These are phyloP conservation scores for Forsythia suspensa DNA, from an alignment of 257 asterid species.

Conservation along the genomic window DNA sequence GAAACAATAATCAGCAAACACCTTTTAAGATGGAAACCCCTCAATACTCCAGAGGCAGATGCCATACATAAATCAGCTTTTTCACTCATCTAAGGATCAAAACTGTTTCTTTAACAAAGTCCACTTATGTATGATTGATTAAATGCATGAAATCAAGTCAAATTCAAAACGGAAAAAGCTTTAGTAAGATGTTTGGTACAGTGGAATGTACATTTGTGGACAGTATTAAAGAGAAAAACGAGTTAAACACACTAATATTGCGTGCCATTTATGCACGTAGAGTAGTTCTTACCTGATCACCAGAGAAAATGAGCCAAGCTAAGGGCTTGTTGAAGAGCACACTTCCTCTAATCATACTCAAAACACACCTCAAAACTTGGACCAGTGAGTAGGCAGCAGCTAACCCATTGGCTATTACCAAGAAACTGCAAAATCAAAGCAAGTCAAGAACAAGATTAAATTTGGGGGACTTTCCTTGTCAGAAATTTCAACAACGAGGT, in stretches of 20 bases:
- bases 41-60: neutral
- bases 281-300: slow-evolving; percentile 72
- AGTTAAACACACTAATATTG: neutral
- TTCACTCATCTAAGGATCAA: neutral
- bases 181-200: neutral
- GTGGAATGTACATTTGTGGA: neutral
- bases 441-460: neutral
- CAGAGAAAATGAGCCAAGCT: slow-evolving; percentile 98
- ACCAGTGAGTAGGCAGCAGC: slow-evolving; percentile 86
- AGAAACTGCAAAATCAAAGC: slow-evolving; percentile 53
- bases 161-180: neutral
- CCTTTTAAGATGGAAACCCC: neutral
- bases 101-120: neutral
- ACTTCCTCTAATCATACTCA: slow-evolving; percentile 77
- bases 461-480: neutral
- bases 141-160: neutral
- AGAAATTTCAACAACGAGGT: neutral
- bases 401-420: slow-evolving; percentile 75
- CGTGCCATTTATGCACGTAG: neutral
- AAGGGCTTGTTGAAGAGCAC: slow-evolving; percentile 82
- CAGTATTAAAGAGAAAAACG: neutral
- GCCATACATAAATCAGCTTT: slow-evolving; percentile 2
- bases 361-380: slow-evolving; percentile 76
- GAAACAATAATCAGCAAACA: too few species aligned
- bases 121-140: neutral